These are phyloP conservation scores for Volvariella volvacea DNA, from an alignment of 1,284 basidiomycete species.

Conservation along the genomic window DNA sequence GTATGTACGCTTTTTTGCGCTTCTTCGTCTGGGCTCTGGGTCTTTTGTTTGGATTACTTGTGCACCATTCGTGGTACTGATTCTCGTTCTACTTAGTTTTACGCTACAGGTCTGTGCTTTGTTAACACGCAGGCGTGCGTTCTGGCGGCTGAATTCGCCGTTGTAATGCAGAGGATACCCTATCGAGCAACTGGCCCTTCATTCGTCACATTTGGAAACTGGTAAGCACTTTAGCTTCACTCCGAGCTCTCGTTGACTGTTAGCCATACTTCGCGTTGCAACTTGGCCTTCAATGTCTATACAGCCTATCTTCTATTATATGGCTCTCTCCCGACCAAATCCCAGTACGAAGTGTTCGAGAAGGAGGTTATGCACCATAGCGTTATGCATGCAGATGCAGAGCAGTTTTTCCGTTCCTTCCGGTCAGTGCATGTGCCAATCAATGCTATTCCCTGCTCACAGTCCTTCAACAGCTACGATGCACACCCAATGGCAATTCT, in stretches of 20 bases:
- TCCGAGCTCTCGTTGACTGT: not conserved
- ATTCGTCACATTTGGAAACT: conserved; percentile 75
- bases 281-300: not conserved
- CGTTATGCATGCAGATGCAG: conserved; percentile 72
- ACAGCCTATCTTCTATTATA: conserved; percentile 80
- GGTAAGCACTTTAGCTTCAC: conserved; percentile 18
- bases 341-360: conserved; percentile 59
- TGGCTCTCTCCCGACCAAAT: conserved; percentile 67
- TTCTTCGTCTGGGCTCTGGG: not conserved
- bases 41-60: not conserved
- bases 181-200: conserved; percentile 80
- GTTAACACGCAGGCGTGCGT: not conserved
- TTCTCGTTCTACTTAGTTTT: conserved; percentile 38
- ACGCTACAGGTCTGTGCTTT: conserved; percentile 52
- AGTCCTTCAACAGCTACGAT: conserved; percentile 52
- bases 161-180: conserved; percentile 71
- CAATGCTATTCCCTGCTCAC: not conserved
- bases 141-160: not conserved
- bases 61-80: not conserved
- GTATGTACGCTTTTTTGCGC: conserved; percentile 27
- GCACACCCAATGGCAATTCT: conserved; percentile 87
- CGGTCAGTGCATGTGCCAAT: conserved; percentile 32
- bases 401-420: conserved; percentile 76
- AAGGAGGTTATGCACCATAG: conserved; percentile 75
- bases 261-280: too few species aligned